Base-by-base conservation (phyloP, 768 basidiomycete species). In the Paxillus involutus region DNA sequence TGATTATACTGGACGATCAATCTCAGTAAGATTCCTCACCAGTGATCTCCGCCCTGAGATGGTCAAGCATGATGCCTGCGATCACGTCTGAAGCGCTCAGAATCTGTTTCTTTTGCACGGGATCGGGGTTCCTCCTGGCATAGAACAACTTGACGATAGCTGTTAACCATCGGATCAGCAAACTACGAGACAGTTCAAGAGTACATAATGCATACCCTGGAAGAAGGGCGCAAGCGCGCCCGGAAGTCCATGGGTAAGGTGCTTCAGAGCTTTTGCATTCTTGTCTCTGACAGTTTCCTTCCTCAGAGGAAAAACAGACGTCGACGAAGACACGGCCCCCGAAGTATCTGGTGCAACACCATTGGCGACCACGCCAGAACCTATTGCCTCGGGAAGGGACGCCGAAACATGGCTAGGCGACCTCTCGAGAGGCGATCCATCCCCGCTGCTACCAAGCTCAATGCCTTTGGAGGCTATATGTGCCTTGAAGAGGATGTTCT, bases 61-160 rank as follows among this genome's bases (percentile, higher is more conserved):
- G 89, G 49, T 83, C 76, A 46, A 88, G 71, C 72, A 96, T 80
- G 19, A 95, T 77, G 2, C 80, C 73, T 0, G 94, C 89, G 30
- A 99, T 69, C 16, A 83, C 72, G 45, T 77, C 73, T 0, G 92
- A 87, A 2, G 91, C 83, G 19, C 83, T 81, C 16, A 76, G 64
- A 13, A 94, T 89, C 63, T 91, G 89, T 64, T 88, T 86, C 69
- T 82, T 88, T 66, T 95, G 93, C 14, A 77, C 62, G 4, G 79
- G 56, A 62, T 96, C 94, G 10, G 84, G 81, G 63, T 84, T 91
- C 17, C 93, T 83, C 55, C 91, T 79, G 12, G 84, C 84, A 64
- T 91, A 85, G 70, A 95, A 89, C 69, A 95, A 79, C 72, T 94
- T 92, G 56, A 92, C 86, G 63, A 92, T 83, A 13, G 93, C 92